Conservation (phyloP, 176 grass and related monocot species). For the Zizania latifolia region DNA sequence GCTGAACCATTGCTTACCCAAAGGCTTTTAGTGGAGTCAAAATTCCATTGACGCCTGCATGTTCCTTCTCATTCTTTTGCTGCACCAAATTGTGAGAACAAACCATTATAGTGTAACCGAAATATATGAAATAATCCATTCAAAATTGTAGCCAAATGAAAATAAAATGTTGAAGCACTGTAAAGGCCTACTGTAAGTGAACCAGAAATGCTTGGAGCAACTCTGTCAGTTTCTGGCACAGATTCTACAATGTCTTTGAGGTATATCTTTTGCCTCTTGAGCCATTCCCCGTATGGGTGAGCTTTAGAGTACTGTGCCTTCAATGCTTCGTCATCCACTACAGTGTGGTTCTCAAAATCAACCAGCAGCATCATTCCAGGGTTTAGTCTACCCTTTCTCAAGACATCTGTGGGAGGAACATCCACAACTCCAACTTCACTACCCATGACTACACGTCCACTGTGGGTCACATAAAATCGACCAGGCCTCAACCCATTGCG, state of each 20-base stretch:
- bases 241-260: constrained; percentile 73
- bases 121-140: constrained; percentile 2
- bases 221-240: constrained; percentile 59
- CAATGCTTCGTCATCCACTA: constrained; percentile 88
- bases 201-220: constrained; percentile 53
- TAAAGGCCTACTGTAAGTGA: constrained; percentile 50
- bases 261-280: constrained; percentile 69
- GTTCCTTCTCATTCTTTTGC: constrained; percentile 31
- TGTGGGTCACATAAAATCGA: constrained; percentile 89
- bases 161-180: constrained; percentile 5
- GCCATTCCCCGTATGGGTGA: constrained; percentile 82
- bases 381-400: constrained; percentile 87
- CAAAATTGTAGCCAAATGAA: not conserved
- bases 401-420: constrained; percentile 76
- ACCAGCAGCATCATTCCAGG: constrained; percentile 99
- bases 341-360: constrained; percentile 89
- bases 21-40: constrained; percentile 88
- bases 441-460: constrained; percentile 90
- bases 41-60: constrained; percentile 63
- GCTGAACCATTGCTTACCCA: constrained; percentile 52
- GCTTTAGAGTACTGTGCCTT: constrained; percentile 86
- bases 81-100: constrained; percentile 28
- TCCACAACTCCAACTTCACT: constrained; percentile 98
- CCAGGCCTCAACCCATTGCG: constrained; percentile 91
- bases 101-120: not conserved